Base-by-base conservation (phyloP, 2,329 filamentous ascomycete species). In the Verticillium albo-atrum region DNA sequence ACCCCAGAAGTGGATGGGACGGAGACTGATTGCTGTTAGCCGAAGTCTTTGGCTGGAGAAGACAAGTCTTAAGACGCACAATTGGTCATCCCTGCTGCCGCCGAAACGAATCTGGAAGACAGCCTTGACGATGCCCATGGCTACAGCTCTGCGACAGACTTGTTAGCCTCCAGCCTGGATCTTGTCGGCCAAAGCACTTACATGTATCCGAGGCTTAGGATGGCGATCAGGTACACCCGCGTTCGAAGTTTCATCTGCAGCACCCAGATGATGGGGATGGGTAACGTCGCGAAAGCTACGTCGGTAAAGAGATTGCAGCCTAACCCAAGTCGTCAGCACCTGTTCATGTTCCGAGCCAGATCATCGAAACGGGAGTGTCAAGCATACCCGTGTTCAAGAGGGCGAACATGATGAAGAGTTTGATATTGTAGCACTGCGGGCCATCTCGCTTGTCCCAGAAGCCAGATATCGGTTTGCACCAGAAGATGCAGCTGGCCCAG, bases 171-270 rank as follows among this genome's bases (percentile, higher is more conserved):
- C 2, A 5, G 2, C 1, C 2, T 1, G 23, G 6, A 14, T 1
- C 1, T 6, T 34, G 1, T 17, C 7, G 55, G 25, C 9, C 20
- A 54, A 34, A 6, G 37, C 23, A 25, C 72, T 30, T 63, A 75
- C 74, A 76, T 65, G 59, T 77, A 78, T 30, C 77, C 78, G 23
- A 79, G 67, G 55, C 74, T 74, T 4, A 79, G 65, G 57, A 80
- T 73, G 1, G 63, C 67, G 26, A 77, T 71, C 15, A 80, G 64
- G 27, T 77, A 77, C 1, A 78, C 23, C 27, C 72, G 70, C 1
- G 71, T 71, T 14, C 70, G 68, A 20, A 65, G 64, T 63, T 73
- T 74, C 66, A 76, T 70, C 58, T 78, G 72, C 23, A 78, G 64
- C 6, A 66, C 64, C 71, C 74, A 75, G 55, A 79, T 75, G 58